Evolutionary conservation across 1,284 basidiomycete species (phyloP).

Genomic region (Sanghuangporus weigelae): DNA sequence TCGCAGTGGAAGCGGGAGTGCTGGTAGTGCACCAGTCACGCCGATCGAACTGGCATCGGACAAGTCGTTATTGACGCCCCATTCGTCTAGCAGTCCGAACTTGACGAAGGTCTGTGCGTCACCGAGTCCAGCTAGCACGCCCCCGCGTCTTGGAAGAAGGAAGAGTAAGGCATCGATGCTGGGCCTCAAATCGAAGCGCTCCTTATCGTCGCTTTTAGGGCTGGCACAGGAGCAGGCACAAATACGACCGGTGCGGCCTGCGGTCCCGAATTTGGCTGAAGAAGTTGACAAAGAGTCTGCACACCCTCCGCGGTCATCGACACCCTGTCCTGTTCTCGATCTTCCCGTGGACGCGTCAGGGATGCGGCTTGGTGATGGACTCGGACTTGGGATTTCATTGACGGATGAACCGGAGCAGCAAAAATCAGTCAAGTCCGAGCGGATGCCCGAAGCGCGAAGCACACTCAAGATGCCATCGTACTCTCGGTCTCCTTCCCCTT

Average conservation of each 20-base stretch:
- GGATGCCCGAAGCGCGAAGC: neutral
- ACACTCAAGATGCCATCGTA: neutral
- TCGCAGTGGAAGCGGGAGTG: neutral
- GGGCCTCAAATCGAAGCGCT: conserved; percentile 13
- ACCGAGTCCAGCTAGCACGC: neutral
- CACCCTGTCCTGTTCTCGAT: conserved; percentile 12
- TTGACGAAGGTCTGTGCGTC: neutral
- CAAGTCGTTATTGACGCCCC: neutral
- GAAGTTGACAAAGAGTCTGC: neutral
- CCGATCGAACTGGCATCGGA: conserved; percentile 5
- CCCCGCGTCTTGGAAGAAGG: conserved; percentile 1
- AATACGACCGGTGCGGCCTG: neutral
- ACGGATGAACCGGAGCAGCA: neutral
- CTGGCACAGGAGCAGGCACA: conserved; percentile 6
- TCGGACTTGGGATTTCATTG: conserved; percentile 1
- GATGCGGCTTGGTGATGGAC: conserved; percentile 7
- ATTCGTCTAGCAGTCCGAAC: conserved; percentile 16
- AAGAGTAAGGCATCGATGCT: conserved; percentile 16
- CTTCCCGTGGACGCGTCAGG: conserved; percentile 8
- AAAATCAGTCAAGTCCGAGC: neutral
- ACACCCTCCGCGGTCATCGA: neutral
- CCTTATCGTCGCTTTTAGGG: conserved; percentile 16
- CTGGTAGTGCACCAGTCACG: conserved; percentile 12
- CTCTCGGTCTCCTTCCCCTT: neutral
- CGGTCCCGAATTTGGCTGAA: neutral